These are phyloP conservation scores for Coffea humblotiana DNA, from an alignment of 305 asterid genomes.

Conservation along the genomic window DNA sequence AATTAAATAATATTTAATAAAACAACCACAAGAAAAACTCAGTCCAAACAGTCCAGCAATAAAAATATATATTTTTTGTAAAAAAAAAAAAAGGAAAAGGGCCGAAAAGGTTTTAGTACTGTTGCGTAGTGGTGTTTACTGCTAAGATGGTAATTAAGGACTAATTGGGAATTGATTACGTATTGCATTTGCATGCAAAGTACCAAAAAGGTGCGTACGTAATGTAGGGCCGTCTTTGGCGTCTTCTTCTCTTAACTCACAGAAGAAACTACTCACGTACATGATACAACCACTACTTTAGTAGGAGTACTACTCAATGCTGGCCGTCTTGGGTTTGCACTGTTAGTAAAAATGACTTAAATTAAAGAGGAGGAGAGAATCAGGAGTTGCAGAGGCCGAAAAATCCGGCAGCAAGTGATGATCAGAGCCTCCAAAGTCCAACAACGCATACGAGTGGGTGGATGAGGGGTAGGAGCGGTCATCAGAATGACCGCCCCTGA, in stretches of 20 bases:
- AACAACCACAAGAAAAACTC: background rate
- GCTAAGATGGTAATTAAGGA: no score
- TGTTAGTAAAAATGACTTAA: no score
- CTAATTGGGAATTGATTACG: background rate
- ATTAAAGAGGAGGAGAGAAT: background rate
- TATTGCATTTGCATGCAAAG: background rate
- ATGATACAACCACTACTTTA: no score
- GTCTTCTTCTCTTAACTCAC: no score
- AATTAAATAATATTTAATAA: no score
- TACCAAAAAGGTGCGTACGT: background rate
- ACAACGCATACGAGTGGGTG: background rate
- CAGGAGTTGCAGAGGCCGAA: slow-evolving; percentile 13
- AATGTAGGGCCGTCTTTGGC: background rate
- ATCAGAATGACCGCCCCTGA: no score
- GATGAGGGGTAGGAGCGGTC: no score
- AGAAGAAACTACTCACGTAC: no score
- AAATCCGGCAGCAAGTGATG: slow-evolving; percentile 28
- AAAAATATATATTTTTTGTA: no score
- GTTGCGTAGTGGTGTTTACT: background rate
- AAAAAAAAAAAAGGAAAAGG: background rate
- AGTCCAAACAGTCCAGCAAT: no score
- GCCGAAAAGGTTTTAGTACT: background rate
- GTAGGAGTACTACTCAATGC: no score
- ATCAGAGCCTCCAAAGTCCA: slow-evolving; percentile 1
- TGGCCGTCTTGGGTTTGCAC: no score